Base-by-base conservation (phyloP, 2,329 filamentous ascomycete species). In the Diaporthe citriasiana region DNA sequence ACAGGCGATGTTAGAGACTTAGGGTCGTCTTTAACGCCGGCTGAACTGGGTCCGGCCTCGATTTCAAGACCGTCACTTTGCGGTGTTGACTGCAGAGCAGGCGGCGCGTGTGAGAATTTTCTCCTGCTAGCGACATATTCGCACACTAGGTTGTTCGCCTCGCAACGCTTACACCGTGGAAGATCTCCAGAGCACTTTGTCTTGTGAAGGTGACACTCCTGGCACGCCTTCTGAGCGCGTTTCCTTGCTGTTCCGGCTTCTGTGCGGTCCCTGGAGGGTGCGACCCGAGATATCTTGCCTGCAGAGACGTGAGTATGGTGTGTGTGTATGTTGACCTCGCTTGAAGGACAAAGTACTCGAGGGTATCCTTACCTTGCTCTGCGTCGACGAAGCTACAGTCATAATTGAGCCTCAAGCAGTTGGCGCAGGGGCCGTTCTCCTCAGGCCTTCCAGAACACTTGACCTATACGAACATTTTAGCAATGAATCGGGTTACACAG, bases 121-220 rank as follows among this genome's bases (percentile, higher is more conserved):
- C 84, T 80, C 76, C 83, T 85, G 19, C 82, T 79, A 0, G 81
- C 79, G 19, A 80, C 82, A 74, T 86, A 86, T 75, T 85, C 84
- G 78, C 84, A 86, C 22, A 71, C 65, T n/a, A 85, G 75, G 35
- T 80, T 79, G 40, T 78, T 77, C 1, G 75, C 75, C 59, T 83
- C 80, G 75, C 84, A 86, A 71, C 84, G 78, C 75, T 82, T 81
- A 75, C 84, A 86, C 38, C 78, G 78, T 8, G 84, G 84, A 59
- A 84, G 72, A 66, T 85, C 84, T 27, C 84, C 83, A 0, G 83
- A 85, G 74, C 84, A 86, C 74, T 84, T 85, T 1, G 84, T 85
- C 77, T 86, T 86, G 77, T 85, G 83, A 4, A 80, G 73, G 75
- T 85, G 84, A 42, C 84, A 86, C 69, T 84, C 80, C 33, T 79